Percentiles rank a stretch among this genome's conserved stretches.
These are phyloP conservation scores for Kuraishia piskuri DNA, from an alignment of 805 yeast species.

Conservation along the genomic window DNA sequence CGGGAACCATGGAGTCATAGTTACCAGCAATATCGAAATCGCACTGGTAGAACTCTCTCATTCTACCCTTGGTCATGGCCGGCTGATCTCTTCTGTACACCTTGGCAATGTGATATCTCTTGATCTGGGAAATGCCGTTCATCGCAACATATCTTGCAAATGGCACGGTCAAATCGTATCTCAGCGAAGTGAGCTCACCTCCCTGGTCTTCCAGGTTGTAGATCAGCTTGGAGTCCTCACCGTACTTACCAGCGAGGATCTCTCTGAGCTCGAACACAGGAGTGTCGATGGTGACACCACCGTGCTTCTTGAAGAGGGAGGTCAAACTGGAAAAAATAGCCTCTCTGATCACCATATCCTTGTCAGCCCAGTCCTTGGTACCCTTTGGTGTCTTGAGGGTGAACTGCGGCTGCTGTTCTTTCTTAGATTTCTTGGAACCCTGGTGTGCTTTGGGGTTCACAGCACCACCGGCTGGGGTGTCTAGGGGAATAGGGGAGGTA, in stretches of 20 bases:
- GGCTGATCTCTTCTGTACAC: constrained; percentile 99
- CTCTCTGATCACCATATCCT: constrained; percentile 92
- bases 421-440: constrained; percentile 1
- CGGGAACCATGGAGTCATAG: constrained; percentile 94
- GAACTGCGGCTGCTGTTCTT: constrained; percentile 46
- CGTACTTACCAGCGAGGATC: constrained; percentile 93
- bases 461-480: not conserved
- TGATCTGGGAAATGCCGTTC: constrained; percentile 84
- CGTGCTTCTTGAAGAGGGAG: constrained; percentile 82
- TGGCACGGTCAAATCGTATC: constrained; percentile 97
- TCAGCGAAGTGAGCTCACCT: constrained; percentile 90
- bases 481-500: not conserved
- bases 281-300: constrained; percentile 97
- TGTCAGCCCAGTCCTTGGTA: constrained; percentile 97
- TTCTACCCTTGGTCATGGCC: constrained; percentile 99
- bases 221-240: constrained; percentile 95
- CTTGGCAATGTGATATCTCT: constrained; percentile 95
- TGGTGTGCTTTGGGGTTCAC: not conserved
- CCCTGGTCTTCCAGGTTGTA: constrained; percentile 98
- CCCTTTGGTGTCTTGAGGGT: constrained; percentile 94
- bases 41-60: constrained; percentile 99
- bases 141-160: constrained; percentile 96
- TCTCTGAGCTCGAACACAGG: constrained; percentile 97
- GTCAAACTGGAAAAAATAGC: constrained; percentile 73
- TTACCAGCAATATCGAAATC: constrained; percentile 95